Percentiles rank a stretch among this genome's conserved stretches.
These are phyloP conservation scores for Aspergillus sp. DNA, from an alignment of 2,329 filamentous ascomycete species.

Conservation along the genomic window DNA sequence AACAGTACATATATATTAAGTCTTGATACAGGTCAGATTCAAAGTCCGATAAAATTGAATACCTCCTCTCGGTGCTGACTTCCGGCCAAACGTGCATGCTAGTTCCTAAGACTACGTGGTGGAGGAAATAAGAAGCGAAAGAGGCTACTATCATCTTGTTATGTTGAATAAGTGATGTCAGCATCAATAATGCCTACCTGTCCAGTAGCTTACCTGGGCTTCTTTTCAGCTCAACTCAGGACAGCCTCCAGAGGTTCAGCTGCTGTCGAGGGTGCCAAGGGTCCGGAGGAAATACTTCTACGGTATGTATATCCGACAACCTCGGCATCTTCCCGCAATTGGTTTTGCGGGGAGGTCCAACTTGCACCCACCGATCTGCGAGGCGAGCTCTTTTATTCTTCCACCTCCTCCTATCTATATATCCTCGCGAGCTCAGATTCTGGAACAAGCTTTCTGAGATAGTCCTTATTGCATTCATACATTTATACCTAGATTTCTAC, in stretches of 20 bases:
- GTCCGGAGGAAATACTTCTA: background rate
- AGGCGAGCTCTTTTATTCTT: background rate
- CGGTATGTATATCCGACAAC: slow-evolving; percentile 14
- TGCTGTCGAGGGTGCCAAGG: background rate
- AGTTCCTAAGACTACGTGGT: background rate
- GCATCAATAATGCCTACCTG: background rate
- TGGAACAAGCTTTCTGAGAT: too few species aligned
- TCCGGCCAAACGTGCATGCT: background rate
- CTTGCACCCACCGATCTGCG: background rate
- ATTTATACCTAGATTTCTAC: too few species aligned
- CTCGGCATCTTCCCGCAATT: slow-evolving; percentile 8
- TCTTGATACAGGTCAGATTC: slow-evolving; percentile 6
- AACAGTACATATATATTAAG: background rate
- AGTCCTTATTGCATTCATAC: too few species aligned
- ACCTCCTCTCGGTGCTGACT: slow-evolving; percentile 1
- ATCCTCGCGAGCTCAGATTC: background rate
- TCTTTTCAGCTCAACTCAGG: background rate
- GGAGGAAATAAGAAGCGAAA: too few species aligned
- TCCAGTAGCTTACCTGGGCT: background rate
- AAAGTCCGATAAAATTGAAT: background rate
- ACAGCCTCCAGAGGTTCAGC: background rate
- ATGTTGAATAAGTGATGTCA: background rate
- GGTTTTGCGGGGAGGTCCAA: slow-evolving; percentile 8
- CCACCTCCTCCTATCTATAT: background rate
- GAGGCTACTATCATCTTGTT: background rate